Conservation (phyloP, 768 basidiomycete species). For the Auricularia sp. region DNA sequence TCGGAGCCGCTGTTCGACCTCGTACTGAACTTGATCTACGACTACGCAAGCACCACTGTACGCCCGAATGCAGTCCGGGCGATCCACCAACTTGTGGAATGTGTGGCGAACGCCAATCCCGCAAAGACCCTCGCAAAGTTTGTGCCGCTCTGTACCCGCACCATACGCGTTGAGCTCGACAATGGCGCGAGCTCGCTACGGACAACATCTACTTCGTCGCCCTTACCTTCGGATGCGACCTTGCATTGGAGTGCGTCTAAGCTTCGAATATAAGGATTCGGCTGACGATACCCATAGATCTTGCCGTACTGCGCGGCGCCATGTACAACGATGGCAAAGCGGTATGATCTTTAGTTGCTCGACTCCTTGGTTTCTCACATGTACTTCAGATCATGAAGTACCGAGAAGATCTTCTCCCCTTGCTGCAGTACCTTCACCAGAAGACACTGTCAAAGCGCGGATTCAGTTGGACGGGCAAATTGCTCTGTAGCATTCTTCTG, state of each 20-base stretch:
- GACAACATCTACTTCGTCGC: conserved; percentile 58
- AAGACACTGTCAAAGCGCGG: conserved; percentile 73
- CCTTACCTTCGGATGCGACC: conserved; percentile 71
- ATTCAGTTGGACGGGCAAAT: conserved; percentile 70
- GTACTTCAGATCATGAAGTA: conserved; percentile 49
- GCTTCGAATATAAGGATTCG: background rate
- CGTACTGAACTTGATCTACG: conserved; percentile 71
- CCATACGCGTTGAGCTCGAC: conserved; percentile 69
- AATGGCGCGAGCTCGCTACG: conserved; percentile 69
- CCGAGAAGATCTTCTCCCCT: conserved; percentile 45
- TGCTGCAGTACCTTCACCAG: conserved; percentile 54
- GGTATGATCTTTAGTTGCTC: conserved; percentile 26
- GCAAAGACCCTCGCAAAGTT: conserved; percentile 70
- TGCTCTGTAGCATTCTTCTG: conserved; percentile 59
- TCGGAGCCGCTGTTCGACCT: conserved; percentile 68
- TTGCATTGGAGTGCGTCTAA: conserved; percentile 69
- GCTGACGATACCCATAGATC: conserved; percentile 31
- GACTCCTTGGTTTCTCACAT: background rate
- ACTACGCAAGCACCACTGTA: conserved; percentile 72
- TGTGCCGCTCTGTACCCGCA: conserved; percentile 57
- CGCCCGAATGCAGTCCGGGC: conserved; percentile 80
- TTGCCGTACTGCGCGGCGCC: conserved; percentile 69
- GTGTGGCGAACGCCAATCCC: conserved; percentile 72
- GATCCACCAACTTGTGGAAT: conserved; percentile 77
- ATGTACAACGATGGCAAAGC: conserved; percentile 61